Evolutionary conservation across 1,284 basidiomycete genomes (phyloP), one percentile per base, ranked within the genome.

Genomic region (Schizophyllum amplum): DNA sequence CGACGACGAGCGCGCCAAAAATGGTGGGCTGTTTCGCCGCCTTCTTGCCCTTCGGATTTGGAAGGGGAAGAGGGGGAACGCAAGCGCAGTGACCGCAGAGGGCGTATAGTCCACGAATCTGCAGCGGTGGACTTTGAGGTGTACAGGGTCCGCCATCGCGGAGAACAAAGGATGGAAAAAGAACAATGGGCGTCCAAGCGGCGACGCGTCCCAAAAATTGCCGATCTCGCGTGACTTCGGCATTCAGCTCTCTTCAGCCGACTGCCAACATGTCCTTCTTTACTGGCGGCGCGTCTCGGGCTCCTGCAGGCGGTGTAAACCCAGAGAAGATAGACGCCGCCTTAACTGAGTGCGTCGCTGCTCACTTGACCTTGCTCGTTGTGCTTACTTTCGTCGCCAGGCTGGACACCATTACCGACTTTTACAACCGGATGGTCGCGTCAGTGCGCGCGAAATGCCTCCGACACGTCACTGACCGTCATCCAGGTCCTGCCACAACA

Each of bases 71-170:
- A 0, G 95, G 94, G 9, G 94, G 87, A 63, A 92, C 2, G 92
- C 87, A 42, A 98, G 76, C 1, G 92, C 86, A 17, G 94, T 94
- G 68, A 98, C 90, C 20, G 94, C 84, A 50, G 92, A 88, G 0
- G 96, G 96, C 1, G 81, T 80, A 71, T 87, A 92, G 72, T 97
- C 92, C 61, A 96, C 86, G 69, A 98, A 99, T 59, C 96, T 85
- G 69, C 93, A 92, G 50, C 96, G 86, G 70, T 99, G 96, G 15
- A 98, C 82, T 15, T 86, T 78, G 53, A 93, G 71, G 0, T 82
- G 75, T 1, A 75, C 76, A 22, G 72, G 65, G 60, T 80, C 79
- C 54, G 70, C 71, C 73, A 73, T 73, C 58, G 57, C 61, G 26
- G 48, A 42, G 33, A 42, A 42, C 33, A 42, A 27, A n/a, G 54